Conservation (phyloP, 78 protist species). For the Speleostelium caveatum region DNA sequence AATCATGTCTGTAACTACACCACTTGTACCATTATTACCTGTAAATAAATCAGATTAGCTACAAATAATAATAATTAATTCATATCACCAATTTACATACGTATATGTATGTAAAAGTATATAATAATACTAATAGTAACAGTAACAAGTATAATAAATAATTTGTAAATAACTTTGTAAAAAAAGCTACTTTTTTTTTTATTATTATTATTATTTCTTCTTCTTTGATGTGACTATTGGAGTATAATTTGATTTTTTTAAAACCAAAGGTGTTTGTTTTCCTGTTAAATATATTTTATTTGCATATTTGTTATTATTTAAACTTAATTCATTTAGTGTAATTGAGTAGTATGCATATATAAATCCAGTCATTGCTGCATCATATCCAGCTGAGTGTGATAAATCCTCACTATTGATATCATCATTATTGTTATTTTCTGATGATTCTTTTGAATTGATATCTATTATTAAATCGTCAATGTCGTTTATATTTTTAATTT, state of each 20-base stretch:
- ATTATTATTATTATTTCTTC: too few relatives aligned
- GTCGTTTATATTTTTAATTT: not conserved
- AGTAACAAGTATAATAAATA: too few relatives aligned
- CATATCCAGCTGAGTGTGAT: conserved; percentile 67
- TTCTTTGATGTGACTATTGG: too few relatives aligned
- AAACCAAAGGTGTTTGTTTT: conserved; percentile 16
- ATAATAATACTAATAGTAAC: too few relatives aligned
- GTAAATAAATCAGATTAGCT: too few relatives aligned
- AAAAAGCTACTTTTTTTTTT: too few relatives aligned
- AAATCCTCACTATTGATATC: not conserved
- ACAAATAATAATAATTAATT: too few relatives aligned
- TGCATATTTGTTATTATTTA: not conserved
- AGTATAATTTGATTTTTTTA: conserved; percentile 49
- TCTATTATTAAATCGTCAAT: not conserved
- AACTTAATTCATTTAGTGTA: not conserved
- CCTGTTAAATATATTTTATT: conserved; percentile 46
- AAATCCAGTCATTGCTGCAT: conserved; percentile 72
- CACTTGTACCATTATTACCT: too few relatives aligned
- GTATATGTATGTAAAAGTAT: too few relatives aligned
- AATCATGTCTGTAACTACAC: too few relatives aligned
- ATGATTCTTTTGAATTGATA: not conserved
- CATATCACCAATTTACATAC: too few relatives aligned
- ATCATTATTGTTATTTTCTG: not conserved
- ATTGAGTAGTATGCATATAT: conserved; percentile 20
- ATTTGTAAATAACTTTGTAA: too few relatives aligned